These are phyloP conservation scores for Scenedesmus sp. DNA, from an alignment of 163 green algal species.

Conservation along the genomic window DNA sequence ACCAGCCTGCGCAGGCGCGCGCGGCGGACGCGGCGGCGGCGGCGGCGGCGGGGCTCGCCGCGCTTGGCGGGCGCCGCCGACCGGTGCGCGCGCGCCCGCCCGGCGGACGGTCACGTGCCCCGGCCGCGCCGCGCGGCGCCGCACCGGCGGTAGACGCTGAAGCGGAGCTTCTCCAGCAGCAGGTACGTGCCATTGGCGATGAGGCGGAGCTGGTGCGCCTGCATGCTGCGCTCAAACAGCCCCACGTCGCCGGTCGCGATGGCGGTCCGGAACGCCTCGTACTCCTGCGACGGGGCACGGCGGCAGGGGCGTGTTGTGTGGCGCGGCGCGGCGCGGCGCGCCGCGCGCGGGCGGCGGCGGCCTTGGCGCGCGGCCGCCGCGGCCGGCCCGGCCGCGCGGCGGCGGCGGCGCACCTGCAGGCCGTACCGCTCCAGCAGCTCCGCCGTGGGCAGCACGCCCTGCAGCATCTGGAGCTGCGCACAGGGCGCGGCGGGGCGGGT, in stretches of 20 bases:
- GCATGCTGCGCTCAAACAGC: constrained; percentile 70
- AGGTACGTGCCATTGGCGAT: constrained; percentile 58
- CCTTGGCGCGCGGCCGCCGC: too few species aligned
- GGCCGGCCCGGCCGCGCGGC: too few species aligned
- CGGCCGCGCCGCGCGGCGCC: too few species aligned
- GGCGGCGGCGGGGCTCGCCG: too few species aligned
- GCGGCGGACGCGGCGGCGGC: neutral
- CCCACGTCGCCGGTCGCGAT: constrained; percentile 73
- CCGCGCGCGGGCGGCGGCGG: too few species aligned
- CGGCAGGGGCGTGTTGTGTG: too few species aligned
- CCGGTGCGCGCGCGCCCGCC: too few species aligned
- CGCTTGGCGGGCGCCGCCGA: too few species aligned
- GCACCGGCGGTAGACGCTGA: constrained; percentile 49
- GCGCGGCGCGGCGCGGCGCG: too few species aligned
- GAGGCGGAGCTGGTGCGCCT: constrained; percentile 67
- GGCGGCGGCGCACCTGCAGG: too few species aligned
- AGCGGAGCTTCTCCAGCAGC: constrained; percentile 51
- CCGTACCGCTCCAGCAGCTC: constrained; percentile 70
- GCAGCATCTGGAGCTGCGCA: constrained; percentile 76
- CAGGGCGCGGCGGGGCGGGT: too few species aligned
- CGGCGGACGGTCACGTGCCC: too few species aligned
- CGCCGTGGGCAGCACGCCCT: constrained; percentile 75
- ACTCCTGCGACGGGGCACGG: constrained; percentile 76
- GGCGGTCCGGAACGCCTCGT: constrained; percentile 67
- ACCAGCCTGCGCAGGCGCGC: neutral